A percentile compares a stretch with the other conserved stretches of the same genome.
These are phyloP conservation scores for Pholiota molesta DNA, from an alignment of 768 basidiomycete species.

Conservation along the genomic window DNA sequence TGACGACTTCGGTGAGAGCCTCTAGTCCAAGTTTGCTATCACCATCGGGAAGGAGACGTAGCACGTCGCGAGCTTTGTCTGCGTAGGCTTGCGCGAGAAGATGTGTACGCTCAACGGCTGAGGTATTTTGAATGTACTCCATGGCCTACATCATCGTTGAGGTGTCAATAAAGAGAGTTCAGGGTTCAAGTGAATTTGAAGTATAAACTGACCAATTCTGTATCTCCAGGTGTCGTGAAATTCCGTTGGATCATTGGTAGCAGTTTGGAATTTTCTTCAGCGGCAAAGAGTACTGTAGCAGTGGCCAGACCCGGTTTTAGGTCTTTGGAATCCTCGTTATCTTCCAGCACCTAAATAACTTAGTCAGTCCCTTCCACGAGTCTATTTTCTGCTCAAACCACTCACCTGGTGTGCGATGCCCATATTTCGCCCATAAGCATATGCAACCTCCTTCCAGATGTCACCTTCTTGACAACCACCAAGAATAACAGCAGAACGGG, in stretches of 20 bases:
- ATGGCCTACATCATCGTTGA: slow-evolving; percentile 53
- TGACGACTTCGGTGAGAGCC: slow-evolving; percentile 67
- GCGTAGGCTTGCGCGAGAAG: slow-evolving; percentile 78
- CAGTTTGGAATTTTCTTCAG: slow-evolving; percentile 80
- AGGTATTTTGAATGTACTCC: slow-evolving; percentile 66
- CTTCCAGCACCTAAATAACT: slow-evolving; percentile 73
- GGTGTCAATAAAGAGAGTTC: background rate
- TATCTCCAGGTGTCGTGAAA: slow-evolving; percentile 78
- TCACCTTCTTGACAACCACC: slow-evolving; percentile 82
- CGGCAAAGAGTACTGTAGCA: slow-evolving; percentile 84
- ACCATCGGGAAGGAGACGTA: slow-evolving; percentile 76
- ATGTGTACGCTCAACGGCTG: slow-evolving; percentile 78
- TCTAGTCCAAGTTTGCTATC: slow-evolving; percentile 80
- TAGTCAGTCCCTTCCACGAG: slow-evolving; percentile 9
- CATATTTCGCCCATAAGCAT: slow-evolving; percentile 87
- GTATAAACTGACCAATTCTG: slow-evolving; percentile 61
- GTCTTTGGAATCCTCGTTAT: slow-evolving; percentile 72
- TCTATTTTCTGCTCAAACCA: slow-evolving; percentile 11
- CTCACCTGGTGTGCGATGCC: slow-evolving; percentile 73
- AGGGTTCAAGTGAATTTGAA: background rate
- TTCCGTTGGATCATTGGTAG: slow-evolving; percentile 78
- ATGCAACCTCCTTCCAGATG: slow-evolving; percentile 86
- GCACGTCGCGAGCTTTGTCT: slow-evolving; percentile 70
- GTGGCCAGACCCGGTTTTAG: slow-evolving; percentile 54
- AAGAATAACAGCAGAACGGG: slow-evolving; percentile 83